Percentiles rank a stretch among this genome's conserved stretches.
Evolutionary conservation across 441 rosid species (phyloP).

Genomic region (Pelargonium cotyledonis): DNA sequence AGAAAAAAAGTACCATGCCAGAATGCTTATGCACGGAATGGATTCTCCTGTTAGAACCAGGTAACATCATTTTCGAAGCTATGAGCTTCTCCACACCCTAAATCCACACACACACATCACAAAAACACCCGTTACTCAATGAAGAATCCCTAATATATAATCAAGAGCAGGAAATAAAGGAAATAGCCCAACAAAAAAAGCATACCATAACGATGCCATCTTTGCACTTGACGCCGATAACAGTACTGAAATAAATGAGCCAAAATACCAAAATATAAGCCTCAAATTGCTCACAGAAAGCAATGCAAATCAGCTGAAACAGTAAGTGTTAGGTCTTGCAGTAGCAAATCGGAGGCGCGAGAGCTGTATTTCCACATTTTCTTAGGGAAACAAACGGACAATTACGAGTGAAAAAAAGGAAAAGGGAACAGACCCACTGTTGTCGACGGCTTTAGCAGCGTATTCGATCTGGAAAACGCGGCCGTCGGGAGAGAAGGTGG

Average conservation of each 20-base stretch:
- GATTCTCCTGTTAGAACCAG: no score
- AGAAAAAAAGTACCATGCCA: slow-evolving; percentile 60
- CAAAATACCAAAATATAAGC: neutral
- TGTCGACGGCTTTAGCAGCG: slow-evolving; percentile 97
- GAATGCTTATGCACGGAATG: slow-evolving; percentile 92
- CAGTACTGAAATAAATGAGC: slow-evolving; percentile 68
- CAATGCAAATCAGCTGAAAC: no score
- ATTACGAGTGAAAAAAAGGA: neutral
- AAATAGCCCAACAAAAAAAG: neutral
- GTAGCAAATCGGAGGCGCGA: no score
- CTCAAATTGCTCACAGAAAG: no score
- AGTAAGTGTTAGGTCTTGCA: no score
- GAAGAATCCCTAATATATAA: neutral
- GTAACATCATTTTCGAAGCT: slow-evolving; percentile 94
- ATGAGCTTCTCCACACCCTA: slow-evolving; percentile 99
- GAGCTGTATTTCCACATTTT: neutral
- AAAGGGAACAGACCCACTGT: slow-evolving; percentile 62
- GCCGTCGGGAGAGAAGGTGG: slow-evolving; percentile 97
- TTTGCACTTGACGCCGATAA: slow-evolving; percentile 88
- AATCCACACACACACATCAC: slow-evolving; percentile 9
- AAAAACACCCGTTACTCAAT: neutral
- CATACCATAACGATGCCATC: slow-evolving; percentile 89
- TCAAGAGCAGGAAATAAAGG: neutral
- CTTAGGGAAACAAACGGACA: neutral
- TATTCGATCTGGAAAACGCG: slow-evolving; percentile 99